These are phyloP conservation scores for Pterula multifida DNA, from an alignment of 1,284 basidiomycete species.

Conservation along the genomic window DNA sequence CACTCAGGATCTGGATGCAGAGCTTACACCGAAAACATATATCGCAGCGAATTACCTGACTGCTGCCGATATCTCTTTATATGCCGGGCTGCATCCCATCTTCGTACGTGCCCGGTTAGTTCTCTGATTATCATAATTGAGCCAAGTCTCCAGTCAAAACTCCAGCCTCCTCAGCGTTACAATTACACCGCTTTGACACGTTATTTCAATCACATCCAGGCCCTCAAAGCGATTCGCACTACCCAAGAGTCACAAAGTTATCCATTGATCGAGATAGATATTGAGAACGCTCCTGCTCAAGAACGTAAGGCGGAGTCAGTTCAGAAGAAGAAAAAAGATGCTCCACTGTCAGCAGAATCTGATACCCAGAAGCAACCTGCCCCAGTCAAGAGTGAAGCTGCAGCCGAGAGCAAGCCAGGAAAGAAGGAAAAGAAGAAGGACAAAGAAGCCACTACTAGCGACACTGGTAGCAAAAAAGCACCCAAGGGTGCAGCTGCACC, in stretches of 20 bases:
- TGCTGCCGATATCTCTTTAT: conserved; percentile 79
- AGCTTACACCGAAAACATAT: conserved; percentile 70
- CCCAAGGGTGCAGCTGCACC: conserved; percentile 29
- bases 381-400: conserved; percentile 15
- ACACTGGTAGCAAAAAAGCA: conserved; percentile 11
- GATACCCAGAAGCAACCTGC: conserved; percentile 8
- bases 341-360: conserved; percentile 26
- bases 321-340: conserved; percentile 75
- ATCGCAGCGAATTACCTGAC: conserved; percentile 72
- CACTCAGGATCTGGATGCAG: conserved; percentile 57
- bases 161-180: conserved; percentile 59
- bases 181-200: conserved; percentile 73
- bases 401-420: conserved; percentile 21
- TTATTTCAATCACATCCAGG: conserved; percentile 91
- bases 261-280: conserved; percentile 54
- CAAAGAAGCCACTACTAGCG: conserved; percentile 23
- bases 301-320: conserved; percentile 63
- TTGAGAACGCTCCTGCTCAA: conserved; percentile 61
- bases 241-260: conserved; percentile 49
- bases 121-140: conserved; percentile 10
- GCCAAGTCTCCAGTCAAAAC: conserved; percentile 39
- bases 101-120: conserved; percentile 39
- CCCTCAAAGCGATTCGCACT: conserved; percentile 44
- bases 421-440: conserved; percentile 38
- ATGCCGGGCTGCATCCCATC: conserved; percentile 69